Conservation (phyloP, 371 early-diverging fungal genomes). For the Mucor plumbeus region DNA sequence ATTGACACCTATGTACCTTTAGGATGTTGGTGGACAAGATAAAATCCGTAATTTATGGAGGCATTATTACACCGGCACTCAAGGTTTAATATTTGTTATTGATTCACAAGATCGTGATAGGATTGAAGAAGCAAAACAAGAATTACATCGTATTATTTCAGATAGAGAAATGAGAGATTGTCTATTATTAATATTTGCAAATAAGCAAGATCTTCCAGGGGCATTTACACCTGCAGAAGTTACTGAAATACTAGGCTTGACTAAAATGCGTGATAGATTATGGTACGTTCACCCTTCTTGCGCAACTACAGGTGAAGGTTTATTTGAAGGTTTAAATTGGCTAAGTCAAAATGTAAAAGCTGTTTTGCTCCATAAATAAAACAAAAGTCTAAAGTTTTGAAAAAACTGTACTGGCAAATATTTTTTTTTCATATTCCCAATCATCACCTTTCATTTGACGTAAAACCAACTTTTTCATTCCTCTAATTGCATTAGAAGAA, state of each 20-base stretch:
- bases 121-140: slow-evolving; percentile 84
- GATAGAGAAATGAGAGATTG: slow-evolving; percentile 88
- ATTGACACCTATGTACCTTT: neutral
- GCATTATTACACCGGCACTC: slow-evolving; percentile 88
- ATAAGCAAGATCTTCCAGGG: slow-evolving; percentile 86
- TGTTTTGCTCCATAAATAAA: slow-evolving; percentile 7
- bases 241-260: slow-evolving; percentile 78
- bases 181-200: slow-evolving; percentile 83
- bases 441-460: slow-evolving; percentile 27
- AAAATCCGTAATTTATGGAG: slow-evolving; percentile 91
- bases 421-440: slow-evolving; percentile 37
- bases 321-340: slow-evolving; percentile 90
- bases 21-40: slow-evolving; percentile 93
- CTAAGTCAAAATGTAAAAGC: slow-evolving; percentile 83
- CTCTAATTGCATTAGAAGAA: slow-evolving; percentile 48
- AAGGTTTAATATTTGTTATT: slow-evolving; percentile 88
- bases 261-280: slow-evolving; percentile 76
- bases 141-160: slow-evolving; percentile 79
- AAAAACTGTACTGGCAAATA: slow-evolving; percentile 33
- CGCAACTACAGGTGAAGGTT: slow-evolving; percentile 87
- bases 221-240: slow-evolving; percentile 84
- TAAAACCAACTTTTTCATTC: slow-evolving; percentile 51
- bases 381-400: slow-evolving; percentile 1
- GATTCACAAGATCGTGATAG: slow-evolving; percentile 86
- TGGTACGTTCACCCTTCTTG: slow-evolving; percentile 91